Percentiles rank a stretch among this genome's conserved stretches.
Evolutionary conservation across 192 early-diverging fungal genomes (phyloP).

Genomic region (Entomortierella parvispora): DNA sequence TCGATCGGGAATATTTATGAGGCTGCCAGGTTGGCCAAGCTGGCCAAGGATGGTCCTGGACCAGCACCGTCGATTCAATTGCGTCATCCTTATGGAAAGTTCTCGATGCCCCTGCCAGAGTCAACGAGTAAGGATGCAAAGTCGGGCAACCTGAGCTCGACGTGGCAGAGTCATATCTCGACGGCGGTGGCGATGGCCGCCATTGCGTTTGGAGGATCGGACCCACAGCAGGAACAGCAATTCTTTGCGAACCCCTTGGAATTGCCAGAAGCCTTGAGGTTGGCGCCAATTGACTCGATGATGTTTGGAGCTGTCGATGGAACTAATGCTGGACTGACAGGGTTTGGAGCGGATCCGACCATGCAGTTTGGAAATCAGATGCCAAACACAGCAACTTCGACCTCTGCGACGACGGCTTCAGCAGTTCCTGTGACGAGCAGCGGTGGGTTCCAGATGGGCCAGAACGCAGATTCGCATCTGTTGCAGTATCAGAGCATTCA

Average conservation of each 20-base stretch:
- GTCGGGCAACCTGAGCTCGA: slow-evolving; percentile 39
- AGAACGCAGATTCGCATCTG: slow-evolving; percentile 18
- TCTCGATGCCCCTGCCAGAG: slow-evolving; percentile 49
- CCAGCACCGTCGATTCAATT: slow-evolving; percentile 51
- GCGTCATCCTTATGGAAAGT: slow-evolving; percentile 50
- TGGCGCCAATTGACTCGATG: slow-evolving; percentile 46
- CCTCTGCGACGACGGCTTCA: neutral
- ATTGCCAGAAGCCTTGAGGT: slow-evolving; percentile 35
- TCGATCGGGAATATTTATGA: slow-evolving; percentile 51
- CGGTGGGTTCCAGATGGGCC: slow-evolving; percentile 5
- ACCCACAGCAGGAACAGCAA: slow-evolving; percentile 50
- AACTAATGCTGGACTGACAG: slow-evolving; percentile 2
- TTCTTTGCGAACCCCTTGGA: slow-evolving; percentile 52
- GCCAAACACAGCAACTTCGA: neutral
- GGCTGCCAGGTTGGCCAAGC: slow-evolving; percentile 41
- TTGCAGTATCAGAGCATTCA: slow-evolving; percentile 24
- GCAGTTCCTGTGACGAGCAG: neutral
- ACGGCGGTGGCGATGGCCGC: slow-evolving; percentile 52
- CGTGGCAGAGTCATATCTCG: slow-evolving; percentile 50
- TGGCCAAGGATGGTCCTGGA: slow-evolving; percentile 49
- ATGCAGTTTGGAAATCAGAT: slow-evolving; percentile 15
- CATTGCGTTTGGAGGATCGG: slow-evolving; percentile 44
- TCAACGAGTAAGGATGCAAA: slow-evolving; percentile 26
- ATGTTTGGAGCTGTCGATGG: slow-evolving; percentile 32
- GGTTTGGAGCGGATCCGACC: slow-evolving; percentile 33